Percentiles rank a stretch among this genome's conserved stretches.
Conservation (phyloP, 176 grass and related monocot genomes). For the Carex littledalei region DNA sequence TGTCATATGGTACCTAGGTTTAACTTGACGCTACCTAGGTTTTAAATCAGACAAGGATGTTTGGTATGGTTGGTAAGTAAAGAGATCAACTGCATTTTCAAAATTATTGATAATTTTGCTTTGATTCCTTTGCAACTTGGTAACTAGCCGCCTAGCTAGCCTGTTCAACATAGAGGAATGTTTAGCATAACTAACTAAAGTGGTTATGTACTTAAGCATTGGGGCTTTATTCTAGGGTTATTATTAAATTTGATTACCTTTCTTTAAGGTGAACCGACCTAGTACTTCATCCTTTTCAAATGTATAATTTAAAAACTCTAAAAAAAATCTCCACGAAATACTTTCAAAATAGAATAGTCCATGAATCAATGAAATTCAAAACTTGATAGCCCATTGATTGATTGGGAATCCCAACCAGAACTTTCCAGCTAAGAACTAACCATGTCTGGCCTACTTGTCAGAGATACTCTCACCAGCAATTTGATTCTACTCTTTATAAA, state of each 20-base stretch:
- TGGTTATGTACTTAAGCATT: not conserved
- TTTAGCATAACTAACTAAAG: not conserved
- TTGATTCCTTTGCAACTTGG: not conserved
- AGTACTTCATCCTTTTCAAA: not conserved
- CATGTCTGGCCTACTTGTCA: too few species aligned
- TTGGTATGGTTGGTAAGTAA: constrained; percentile 2
- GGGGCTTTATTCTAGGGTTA: not conserved
- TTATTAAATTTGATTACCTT: not conserved
- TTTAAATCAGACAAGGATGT: not conserved
- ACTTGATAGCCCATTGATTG: too few species aligned
- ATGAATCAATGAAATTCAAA: too few species aligned
- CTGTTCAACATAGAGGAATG: not conserved
- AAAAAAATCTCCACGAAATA: too few species aligned
- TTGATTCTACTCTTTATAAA: too few species aligned
- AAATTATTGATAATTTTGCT: not conserved
- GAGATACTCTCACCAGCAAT: too few species aligned
- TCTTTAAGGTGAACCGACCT: not conserved
- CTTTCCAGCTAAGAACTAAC: too few species aligned
- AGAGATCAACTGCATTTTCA: not conserved
- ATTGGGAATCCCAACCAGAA: too few species aligned
- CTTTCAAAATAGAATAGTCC: too few species aligned
- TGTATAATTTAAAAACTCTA: too few species aligned
- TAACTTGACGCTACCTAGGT: not conserved
- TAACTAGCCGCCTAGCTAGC: not conserved
- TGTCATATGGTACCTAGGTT: not conserved